These are phyloP conservation scores for Pyrus bretschneideri DNA, from an alignment of 306 rosid species.

Conservation along the genomic window DNA sequence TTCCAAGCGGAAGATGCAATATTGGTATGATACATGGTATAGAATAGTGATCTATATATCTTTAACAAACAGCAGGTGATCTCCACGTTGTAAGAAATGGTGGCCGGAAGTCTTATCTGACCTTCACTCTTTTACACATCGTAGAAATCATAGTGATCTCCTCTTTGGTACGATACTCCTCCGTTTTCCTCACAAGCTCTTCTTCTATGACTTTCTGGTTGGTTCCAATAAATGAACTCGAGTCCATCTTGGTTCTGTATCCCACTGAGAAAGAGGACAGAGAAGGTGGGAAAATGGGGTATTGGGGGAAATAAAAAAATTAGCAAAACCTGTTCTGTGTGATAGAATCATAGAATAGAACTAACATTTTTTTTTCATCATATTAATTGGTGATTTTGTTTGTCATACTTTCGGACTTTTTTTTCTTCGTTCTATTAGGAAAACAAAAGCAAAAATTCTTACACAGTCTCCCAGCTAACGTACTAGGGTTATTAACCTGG, in stretches of 20 bases:
- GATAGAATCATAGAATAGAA: not conserved
- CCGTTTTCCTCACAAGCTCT: slow-evolving; percentile 25
- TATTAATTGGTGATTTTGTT: not conserved
- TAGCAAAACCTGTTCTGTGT: not conserved
- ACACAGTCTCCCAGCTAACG: slow-evolving; percentile 42
- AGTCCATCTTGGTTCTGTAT: slow-evolving; percentile 44
- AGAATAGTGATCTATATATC: not conserved
- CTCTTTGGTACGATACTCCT: slow-evolving; percentile 26
- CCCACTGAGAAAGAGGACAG: slow-evolving; percentile 44
- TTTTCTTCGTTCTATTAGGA: not conserved
- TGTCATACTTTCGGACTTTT: not conserved
- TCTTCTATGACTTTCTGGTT: slow-evolving; percentile 35
- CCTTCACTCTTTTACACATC: slow-evolving; percentile 35
- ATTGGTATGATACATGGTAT: not conserved
- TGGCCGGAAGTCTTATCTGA: slow-evolving; percentile 16
- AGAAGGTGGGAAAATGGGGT: not conserved
- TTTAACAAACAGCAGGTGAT: not conserved
- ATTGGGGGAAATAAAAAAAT: not conserved
- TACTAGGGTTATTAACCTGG: slow-evolving; percentile 68
- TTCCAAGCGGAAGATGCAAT: not conserved
- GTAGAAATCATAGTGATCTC: slow-evolving; percentile 22
- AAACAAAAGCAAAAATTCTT: slow-evolving; percentile 24
- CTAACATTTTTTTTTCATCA: not conserved
- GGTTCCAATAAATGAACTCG: slow-evolving; percentile 31
- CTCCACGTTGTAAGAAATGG: not conserved